Base-by-base conservation (phyloP, 257 asterid genomes). In the Solanum megistacrolobum region DNA sequence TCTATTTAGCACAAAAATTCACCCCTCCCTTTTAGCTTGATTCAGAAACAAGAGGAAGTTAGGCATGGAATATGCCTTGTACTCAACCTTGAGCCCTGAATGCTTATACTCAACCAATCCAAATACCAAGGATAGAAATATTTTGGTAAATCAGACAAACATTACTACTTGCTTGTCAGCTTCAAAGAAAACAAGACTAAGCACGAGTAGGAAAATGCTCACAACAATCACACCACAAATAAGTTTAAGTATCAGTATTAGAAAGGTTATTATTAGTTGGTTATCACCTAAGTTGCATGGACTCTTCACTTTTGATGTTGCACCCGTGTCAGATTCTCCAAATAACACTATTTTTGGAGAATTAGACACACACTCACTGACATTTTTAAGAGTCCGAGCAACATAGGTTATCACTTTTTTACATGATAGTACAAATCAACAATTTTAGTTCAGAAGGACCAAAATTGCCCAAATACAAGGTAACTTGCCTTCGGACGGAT, bases 401-500 rank as follows among this genome's bases (percentile, higher is more conserved):
- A 41, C 46, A 41, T 41, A 41, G 46, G 46, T 35, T 14, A 21
- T 13, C n/a, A 78, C 12, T 14, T 27, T 41, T 41, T 79, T 43
- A 79, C 13, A 46, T 25, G 68, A 46, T 27, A 9, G 68, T 46
- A 25, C 38, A 78, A 39, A 76, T 29, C 18, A 18, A 81, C 66
- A 81, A 41, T 41, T n/a, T 41, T 39, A 13, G 55, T 25, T 78
- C 2, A 14, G 83, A 76, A 41, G 84, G 84, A 78, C 41, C 12
- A 78, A 78, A 55, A 3, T 38, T 38, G 21, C 31, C 83, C 55
- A 38, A 11, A 39, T 75, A 75, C 11, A n/a, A 75, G 58, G 46
- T 38, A 75, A 74, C 92, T 92, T 90, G 92, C 93, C 93, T 92
- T 92, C 93, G 1, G 93, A 92, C 55, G 93, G 93, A 89, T 92